Percentiles rank a stretch among this genome's conserved stretches.
Evolutionary conservation across 169 alveolate genomes (phyloP).

Genomic region (Blepharisma undulans): DNA sequence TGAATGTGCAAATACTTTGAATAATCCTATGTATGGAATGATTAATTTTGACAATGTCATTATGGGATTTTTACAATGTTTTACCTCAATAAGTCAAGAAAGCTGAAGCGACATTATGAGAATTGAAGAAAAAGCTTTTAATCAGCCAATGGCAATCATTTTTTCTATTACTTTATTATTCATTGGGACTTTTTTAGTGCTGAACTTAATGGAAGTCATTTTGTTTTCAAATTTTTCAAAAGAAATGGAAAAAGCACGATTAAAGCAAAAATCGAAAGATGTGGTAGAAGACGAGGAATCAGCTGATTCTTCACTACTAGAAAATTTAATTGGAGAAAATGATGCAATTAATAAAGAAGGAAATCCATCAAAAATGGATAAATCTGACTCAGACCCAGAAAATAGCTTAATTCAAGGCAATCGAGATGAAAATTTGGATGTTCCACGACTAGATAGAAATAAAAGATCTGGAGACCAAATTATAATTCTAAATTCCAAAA

Average conservation of each 20-base stretch:
- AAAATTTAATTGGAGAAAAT: not conserved
- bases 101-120: conserved; percentile 42
- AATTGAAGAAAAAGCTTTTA: conserved; percentile 42
- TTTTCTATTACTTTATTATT: conserved; percentile 35
- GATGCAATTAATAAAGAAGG: not conserved
- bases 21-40: conserved; percentile 41
- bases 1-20: not conserved
- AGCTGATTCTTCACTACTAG: not conserved
- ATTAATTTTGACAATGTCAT: conserved; percentile 31
- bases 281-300: not conserved
- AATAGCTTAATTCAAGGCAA: not conserved
- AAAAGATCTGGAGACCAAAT: not conserved
- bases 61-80: conserved; percentile 48
- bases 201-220: conserved; percentile 51
- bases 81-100: conserved; percentile 43
- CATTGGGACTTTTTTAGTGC: conserved; percentile 46
- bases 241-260: not conserved
- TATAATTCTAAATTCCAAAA: not conserved
- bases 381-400: not conserved
- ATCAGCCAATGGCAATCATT: not conserved
- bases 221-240: not conserved
- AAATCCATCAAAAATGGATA: not conserved
- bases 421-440: not conserved
- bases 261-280: not conserved
- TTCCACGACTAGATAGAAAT: not conserved